phyloP scores from a whole-genome alignment of 2,329 filamentous ascomycete species.

The Phyllosticta paracitricarpa region DNA sequence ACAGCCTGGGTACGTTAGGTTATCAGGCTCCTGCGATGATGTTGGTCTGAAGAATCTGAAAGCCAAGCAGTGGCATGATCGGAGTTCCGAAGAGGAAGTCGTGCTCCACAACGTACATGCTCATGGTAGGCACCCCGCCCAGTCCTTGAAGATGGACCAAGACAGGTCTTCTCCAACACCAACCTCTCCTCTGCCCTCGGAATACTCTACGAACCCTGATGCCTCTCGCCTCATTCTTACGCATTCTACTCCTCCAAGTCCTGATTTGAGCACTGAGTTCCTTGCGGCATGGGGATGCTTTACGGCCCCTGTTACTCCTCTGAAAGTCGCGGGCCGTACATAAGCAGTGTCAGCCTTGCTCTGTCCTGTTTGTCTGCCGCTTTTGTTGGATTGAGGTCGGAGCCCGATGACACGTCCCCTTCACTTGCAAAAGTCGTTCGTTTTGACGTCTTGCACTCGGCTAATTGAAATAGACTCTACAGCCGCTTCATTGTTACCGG shows the following conservation, averaged over 20 bases:
- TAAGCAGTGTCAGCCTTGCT: neutral
- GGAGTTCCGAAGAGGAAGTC: too few relatives aligned
- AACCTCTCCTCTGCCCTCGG: too few relatives aligned
- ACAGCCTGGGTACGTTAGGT: too few relatives aligned
- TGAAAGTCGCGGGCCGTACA: neutral
- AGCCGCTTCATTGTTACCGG: neutral
- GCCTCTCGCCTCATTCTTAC: neutral
- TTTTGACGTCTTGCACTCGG: neutral
- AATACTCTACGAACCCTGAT: too few relatives aligned
- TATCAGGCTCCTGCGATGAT: too few relatives aligned
- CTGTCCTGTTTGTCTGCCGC: neutral
- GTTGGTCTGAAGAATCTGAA: too few relatives aligned
- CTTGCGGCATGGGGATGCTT: neutral
- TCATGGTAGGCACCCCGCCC: too few relatives aligned
- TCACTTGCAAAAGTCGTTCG: neutral
- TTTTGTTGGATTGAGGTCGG: neutral
- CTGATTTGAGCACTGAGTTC: neutral
- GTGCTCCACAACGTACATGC: too few relatives aligned
- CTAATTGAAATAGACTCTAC: neutral
- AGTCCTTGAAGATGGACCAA: too few relatives aligned
- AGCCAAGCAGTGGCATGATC: too few relatives aligned
- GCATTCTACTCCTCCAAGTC: neutral
- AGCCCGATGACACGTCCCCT: too few relatives aligned
- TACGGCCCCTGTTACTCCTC: neutral
- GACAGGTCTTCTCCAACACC: too few relatives aligned